Evolutionary conservation across 352 stramenopile genomes (phyloP).

Genomic region (Phytopythium delawarense): DNA sequence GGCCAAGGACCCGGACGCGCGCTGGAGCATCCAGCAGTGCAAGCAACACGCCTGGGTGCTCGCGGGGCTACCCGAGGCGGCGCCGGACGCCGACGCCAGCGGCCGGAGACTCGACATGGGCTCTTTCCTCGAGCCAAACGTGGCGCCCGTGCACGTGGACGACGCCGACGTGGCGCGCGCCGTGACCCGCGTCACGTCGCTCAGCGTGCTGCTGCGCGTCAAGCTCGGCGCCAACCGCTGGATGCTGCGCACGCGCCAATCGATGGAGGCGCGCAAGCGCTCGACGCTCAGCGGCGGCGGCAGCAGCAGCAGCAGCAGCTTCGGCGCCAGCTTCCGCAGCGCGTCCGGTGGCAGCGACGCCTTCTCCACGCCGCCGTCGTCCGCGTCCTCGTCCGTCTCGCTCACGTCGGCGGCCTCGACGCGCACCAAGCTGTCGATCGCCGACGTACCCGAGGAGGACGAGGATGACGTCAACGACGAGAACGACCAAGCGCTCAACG

Average conservation of each 20-base stretch:
- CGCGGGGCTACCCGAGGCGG: slow-evolving; percentile 34
- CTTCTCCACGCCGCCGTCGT: slow-evolving; percentile 5
- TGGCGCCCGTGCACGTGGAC: slow-evolving; percentile 53
- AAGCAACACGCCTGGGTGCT: slow-evolving; percentile 72
- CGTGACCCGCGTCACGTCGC: slow-evolving; percentile 69
- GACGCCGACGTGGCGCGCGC: slow-evolving; percentile 59
- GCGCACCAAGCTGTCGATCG: slow-evolving; percentile 5
- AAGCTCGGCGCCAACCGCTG: slow-evolving; percentile 78
- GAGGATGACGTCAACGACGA: slow-evolving; percentile 20
- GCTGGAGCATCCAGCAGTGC: slow-evolving; percentile 62
- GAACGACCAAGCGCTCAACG: background rate
- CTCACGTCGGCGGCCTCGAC: slow-evolving; percentile 1
- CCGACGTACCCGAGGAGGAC: slow-evolving; percentile 19
- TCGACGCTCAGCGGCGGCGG: slow-evolving; percentile 18
- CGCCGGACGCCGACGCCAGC: background rate
- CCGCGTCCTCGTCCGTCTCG: slow-evolving; percentile 15
- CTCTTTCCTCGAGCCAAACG: slow-evolving; percentile 43
- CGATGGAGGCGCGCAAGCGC: slow-evolving; percentile 42
- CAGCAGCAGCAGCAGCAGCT: slow-evolving; percentile 6
- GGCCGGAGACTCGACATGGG: slow-evolving; percentile 11
- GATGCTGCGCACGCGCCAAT: slow-evolving; percentile 64
- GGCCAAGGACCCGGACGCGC: slow-evolving; percentile 69
- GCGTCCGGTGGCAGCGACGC: background rate
- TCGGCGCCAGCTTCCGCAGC: slow-evolving; percentile 3
- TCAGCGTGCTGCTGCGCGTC: slow-evolving; percentile 72